Percentiles rank a stretch among this genome's conserved stretches.
phyloP scores from a whole-genome alignment of 2,329 filamentous ascomycete genomes.

The Sordariomycetes sp. region DNA sequence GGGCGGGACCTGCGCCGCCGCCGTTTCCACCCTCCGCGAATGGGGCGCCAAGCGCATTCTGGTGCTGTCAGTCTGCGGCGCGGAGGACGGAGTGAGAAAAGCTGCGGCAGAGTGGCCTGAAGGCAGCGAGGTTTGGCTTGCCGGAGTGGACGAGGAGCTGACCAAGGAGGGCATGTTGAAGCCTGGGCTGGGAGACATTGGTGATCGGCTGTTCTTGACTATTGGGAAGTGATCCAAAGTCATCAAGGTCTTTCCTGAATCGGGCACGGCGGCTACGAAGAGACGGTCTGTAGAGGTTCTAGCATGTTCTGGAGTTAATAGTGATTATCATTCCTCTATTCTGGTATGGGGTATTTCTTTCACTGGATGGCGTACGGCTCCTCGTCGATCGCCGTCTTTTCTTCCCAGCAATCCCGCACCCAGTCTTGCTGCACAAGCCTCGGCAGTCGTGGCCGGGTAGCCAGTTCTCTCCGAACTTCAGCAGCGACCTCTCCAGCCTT shows the following conservation, averaged over 20 bases:
- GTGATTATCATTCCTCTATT: too few relatives aligned
- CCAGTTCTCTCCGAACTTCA: slow-evolving; percentile 33
- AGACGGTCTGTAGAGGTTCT: too few relatives aligned
- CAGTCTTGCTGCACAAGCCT: slow-evolving; percentile 62
- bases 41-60: slow-evolving; percentile 84
- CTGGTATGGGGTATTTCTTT: too few relatives aligned
- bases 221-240: slow-evolving; percentile 65
- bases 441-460: slow-evolving; percentile 42
- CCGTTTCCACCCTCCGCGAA: slow-evolving; percentile 79
- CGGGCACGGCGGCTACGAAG: too few relatives aligned
- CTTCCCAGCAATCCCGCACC: slow-evolving; percentile 73
- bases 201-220: slow-evolving; percentile 82
- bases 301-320: too few relatives aligned
- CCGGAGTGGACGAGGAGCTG: slow-evolving; percentile 65
- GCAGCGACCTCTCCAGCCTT: slow-evolving; percentile 25
- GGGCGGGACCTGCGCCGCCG: slow-evolving; percentile 79
- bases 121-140: slow-evolving; percentile 72
- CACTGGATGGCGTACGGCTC: slow-evolving; percentile 41
- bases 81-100: slow-evolving; percentile 56
- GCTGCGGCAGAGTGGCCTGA: slow-evolving; percentile 74
- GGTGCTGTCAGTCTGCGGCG: slow-evolving; percentile 67
- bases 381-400: slow-evolving; percentile 72
- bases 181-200: slow-evolving; percentile 83
- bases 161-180: slow-evolving; percentile 82
- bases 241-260: too few relatives aligned